Percentiles rank a stretch among this genome's conserved stretches.
These are phyloP conservation scores for Candida morakotiae DNA, from an alignment of 805 yeast species.

Conservation along the genomic window DNA sequence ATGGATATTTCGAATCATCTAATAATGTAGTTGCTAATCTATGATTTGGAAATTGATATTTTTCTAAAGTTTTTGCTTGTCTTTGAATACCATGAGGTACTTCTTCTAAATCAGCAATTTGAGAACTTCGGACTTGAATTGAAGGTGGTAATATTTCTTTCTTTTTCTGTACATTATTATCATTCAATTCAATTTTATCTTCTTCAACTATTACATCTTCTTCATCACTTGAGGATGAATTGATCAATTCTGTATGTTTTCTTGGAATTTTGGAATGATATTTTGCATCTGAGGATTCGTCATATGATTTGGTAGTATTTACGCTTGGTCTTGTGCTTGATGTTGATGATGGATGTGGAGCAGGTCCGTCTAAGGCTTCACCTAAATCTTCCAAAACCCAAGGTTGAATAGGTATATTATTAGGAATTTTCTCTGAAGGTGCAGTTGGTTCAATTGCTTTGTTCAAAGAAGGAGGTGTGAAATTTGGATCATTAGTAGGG, in stretches of 20 bases:
- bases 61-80: slow-evolving; percentile 68
- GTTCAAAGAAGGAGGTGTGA: slow-evolving; percentile 76
- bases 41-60: slow-evolving; percentile 84
- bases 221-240: slow-evolving; percentile 40
- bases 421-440: slow-evolving; percentile 66
- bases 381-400: slow-evolving; percentile 73
- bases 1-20: slow-evolving; percentile 77
- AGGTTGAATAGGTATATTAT: slow-evolving; percentile 72
- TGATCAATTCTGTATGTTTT: slow-evolving; percentile 50
- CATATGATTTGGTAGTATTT: slow-evolving; percentile 2
- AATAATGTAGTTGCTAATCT: slow-evolving; percentile 65
- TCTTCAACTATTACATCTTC: slow-evolving; percentile 25
- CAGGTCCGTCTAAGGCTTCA: slow-evolving; percentile 69
- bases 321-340: slow-evolving; percentile 4
- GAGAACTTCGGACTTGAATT: slow-evolving; percentile 48
- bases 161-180: neutral
- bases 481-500: slow-evolving; percentile 88
- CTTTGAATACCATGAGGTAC: slow-evolving; percentile 92
- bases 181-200: neutral
- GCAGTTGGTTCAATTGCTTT: slow-evolving; percentile 61
- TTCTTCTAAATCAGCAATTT: slow-evolving; percentile 92
- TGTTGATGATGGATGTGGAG: slow-evolving; percentile 40
- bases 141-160: slow-evolving; percentile 31
- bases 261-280: slow-evolving; percentile 47
- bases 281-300: slow-evolving; percentile 10